phyloP scores from a whole-genome alignment of 2,329 filamentous ascomycete species.

The Nectriaceae sp. region DNA sequence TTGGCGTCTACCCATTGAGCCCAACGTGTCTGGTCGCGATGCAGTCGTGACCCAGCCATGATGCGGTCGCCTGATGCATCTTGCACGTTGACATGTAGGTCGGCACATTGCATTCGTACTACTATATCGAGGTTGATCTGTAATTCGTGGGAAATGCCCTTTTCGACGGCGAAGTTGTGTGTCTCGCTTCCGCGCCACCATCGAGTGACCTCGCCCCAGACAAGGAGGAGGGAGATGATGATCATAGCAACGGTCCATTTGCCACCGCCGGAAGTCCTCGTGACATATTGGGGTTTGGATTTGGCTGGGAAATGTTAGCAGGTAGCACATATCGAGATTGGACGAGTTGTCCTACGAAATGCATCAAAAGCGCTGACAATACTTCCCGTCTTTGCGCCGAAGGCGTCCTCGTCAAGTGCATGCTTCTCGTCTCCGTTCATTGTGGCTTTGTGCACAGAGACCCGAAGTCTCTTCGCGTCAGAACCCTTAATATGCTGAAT shows the following conservation, averaged over 20 bases:
- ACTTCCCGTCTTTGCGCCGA: slow-evolving; percentile 67
- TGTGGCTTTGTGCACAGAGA: slow-evolving; percentile 1
- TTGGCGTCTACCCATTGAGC: slow-evolving; percentile 74
- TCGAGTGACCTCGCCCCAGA: slow-evolving; percentile 73
- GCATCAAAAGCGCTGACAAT: slow-evolving; percentile 91
- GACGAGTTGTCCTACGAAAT: slow-evolving; percentile 70
- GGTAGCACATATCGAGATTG: not conserved
- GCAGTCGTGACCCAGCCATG: slow-evolving; percentile 73
- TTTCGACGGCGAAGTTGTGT: slow-evolving; percentile 92
- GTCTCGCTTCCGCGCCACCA: slow-evolving; percentile 86
- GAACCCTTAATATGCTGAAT: not conserved
- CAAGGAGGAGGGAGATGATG: slow-evolving; percentile 71
- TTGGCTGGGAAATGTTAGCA: slow-evolving; percentile 65
- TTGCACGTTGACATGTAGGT: slow-evolving; percentile 96
- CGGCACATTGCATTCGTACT: slow-evolving; percentile 80
- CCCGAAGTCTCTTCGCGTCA: not conserved
- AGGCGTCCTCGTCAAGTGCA: slow-evolving; percentile 71
- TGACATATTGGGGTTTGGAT: slow-evolving; percentile 91
- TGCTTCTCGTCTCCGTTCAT: slow-evolving; percentile 82
- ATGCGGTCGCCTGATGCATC: slow-evolving; percentile 93
- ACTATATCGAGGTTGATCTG: slow-evolving; percentile 97
- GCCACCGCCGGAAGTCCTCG: slow-evolving; percentile 80
- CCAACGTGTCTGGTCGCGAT: slow-evolving; percentile 80
- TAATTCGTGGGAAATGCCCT: slow-evolving; percentile 81
- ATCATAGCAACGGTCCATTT: slow-evolving; percentile 90